Evolutionary conservation across 352 stramenopile genomes (phyloP), one percentile per base, ranked within the genome.

Genomic region (Pythium sukuiense): DNA sequence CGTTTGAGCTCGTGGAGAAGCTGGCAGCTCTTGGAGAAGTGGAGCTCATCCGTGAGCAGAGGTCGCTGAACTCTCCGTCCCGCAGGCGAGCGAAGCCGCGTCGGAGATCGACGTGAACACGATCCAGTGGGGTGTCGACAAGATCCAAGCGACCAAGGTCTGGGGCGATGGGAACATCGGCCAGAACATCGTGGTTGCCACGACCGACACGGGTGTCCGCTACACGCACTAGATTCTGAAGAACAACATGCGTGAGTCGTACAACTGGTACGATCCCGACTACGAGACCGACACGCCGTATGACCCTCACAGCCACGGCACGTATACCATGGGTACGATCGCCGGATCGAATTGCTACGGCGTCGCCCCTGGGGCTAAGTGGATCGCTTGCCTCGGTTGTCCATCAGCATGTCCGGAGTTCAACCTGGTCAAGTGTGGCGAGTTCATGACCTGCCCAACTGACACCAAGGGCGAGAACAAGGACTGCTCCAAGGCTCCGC

Each of bases 401-500:
- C 63, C 16, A 4, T 55, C 27, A 0, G 18, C 9, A 8, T 72
- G 71, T 35, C 63, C 63, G 0, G 59, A 62, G 18, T 58, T 46
- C 14, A 59, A 61, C 30, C 39, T 77, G 3, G 24, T 61, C 18
- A 30, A 55, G 32, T 77, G 71, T 48, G 46, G 29, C 46, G 52
- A 78, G 60, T 67, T 52, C 33, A 67, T 67, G 50, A 13, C 32
- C n/a, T 67, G 61, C 26, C 61, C 61, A 20, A 67, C 67, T 33
- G 37, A 69, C 43, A 55, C 55, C 2, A 60, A 65, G 29, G 69
- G 64, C 11, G 9, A 55, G 46, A 63, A 73, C 65, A 5, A 29
- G 16, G 66, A 79, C 63, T 79, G 72, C 67, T 64, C 55, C 26
- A 74, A 76, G 61, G 72, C 63, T 20, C 58, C 72, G 2, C 60